Conservation (phyloP, 2,329 filamentous ascomycete species). For the Cryoendolithus antarcticus region DNA sequence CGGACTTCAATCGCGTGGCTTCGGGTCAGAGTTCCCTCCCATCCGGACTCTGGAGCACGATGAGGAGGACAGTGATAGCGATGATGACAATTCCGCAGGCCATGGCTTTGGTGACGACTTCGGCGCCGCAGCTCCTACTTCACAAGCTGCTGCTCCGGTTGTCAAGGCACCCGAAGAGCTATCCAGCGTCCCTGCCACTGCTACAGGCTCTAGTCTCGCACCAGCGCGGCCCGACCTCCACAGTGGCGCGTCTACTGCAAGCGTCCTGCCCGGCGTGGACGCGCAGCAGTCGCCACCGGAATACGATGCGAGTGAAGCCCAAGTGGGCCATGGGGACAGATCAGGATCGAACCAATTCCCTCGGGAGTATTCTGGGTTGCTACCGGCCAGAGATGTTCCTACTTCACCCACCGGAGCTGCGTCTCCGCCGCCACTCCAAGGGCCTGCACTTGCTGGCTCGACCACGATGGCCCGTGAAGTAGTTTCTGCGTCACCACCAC, state of each 20-base stretch:
- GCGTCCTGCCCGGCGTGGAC: constrained; percentile 37
- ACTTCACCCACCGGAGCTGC: constrained; percentile 16
- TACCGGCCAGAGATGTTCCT: constrained; percentile 44
- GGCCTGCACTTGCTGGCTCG: constrained; percentile 1
- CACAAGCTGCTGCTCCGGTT: constrained; percentile 2
- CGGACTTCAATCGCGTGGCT: constrained; percentile 16
- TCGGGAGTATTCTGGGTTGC: constrained; percentile 42
- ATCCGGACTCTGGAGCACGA: constrained; percentile 76
- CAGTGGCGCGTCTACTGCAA: constrained; percentile 20
- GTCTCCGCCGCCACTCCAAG: no score
- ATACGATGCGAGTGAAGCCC: constrained; percentile 34
- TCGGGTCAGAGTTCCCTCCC: constrained; percentile 65
- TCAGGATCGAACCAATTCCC: constrained; percentile 30
- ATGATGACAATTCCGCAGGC: constrained; percentile 44
- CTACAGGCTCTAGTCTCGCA: constrained; percentile 3
- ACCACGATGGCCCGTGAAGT: no score
- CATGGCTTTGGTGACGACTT: constrained; percentile 89
- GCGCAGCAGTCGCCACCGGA: constrained; percentile 48
- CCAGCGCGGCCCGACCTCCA: constrained; percentile 5
- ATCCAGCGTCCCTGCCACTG: neutral
- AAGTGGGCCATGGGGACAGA: constrained; percentile 17
- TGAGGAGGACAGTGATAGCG: constrained; percentile 74
- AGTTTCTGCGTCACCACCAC: no score
- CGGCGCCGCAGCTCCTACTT: constrained; percentile 45
- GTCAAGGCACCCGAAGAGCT: constrained; percentile 2